Evolutionary conservation across 345 rosid species (phyloP), one percentile per base, ranked within the genome.

Genomic region (Bruguiera parviflora): DNA sequence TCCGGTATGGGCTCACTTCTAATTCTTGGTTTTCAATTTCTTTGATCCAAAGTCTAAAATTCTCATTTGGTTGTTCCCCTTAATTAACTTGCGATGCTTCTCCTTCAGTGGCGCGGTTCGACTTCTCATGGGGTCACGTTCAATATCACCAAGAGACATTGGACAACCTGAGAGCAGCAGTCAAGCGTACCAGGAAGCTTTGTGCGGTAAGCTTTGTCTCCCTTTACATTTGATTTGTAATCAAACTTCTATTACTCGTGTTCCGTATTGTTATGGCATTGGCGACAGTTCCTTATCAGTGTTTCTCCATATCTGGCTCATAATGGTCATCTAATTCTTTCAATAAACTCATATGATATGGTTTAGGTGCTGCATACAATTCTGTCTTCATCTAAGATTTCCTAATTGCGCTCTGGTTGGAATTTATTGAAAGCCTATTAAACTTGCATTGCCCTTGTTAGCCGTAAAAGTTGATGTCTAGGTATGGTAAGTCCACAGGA

Each of bases 111-210:
- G 98, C 98, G 63, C 71, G 97, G 65, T 95, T 95, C 31, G 96
- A 95, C 78, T 92, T 95, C 79, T 95, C 99, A 5, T 92, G 85
- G 97, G 92, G 92, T 3, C 84, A 87, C 59, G 49, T 87, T 33
- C 89, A 81, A 58, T 95, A 83, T 72, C 99, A 95, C 79, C 96
- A 86, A 70, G 92, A 84, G 85, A 94, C 97, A 11, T 66, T 94
- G 61, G 97, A 88, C 73, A 88, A 91, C 78, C 74, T 94, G 37
- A 89, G 84, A 76, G 66, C 81, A n/a, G 92, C 97, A 9, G 86
- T 95, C 46, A 95, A 83, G 84, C 74, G 78, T 64, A 86, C 96
- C 62, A 92, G 70, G 85, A 95, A 92, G 85, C 95, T 94, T 66
- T 94, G 97, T 80, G 96, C 92, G 61, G 98, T 89, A 84, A 67